Evolutionary conservation across 2,329 filamentous ascomycete species (phyloP).

Genomic region (Exophiala lecanii-corni): DNA sequence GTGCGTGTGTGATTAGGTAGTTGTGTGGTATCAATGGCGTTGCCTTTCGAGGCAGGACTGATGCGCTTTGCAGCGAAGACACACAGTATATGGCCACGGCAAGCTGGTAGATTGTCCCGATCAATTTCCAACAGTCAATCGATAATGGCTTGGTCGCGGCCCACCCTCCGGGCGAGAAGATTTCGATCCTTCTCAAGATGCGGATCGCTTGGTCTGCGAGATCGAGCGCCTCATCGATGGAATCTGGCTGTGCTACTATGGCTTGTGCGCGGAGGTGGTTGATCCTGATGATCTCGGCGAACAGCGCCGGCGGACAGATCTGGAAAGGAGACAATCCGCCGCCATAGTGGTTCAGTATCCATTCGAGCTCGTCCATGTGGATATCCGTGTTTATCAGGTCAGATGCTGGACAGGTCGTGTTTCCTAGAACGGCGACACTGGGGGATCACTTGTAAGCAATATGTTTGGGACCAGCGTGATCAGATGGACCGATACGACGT

Average conservation of each 20-base stretch:
- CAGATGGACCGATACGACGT: neutral
- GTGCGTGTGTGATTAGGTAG: slow-evolving; percentile 11
- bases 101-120: slow-evolving; percentile 31
- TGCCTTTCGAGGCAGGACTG: slow-evolving; percentile 26
- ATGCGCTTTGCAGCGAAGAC: slow-evolving; percentile 34
- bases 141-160: slow-evolving; percentile 27
- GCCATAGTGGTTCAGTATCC: slow-evolving; percentile 19
- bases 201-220: slow-evolving; percentile 22
- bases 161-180: slow-evolving; percentile 32
- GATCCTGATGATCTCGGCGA: slow-evolving; percentile 34
- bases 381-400: slow-evolving; percentile 28
- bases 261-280: slow-evolving; percentile 33
- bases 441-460: slow-evolving; percentile 12
- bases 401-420: slow-evolving; percentile 36
- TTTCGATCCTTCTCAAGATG: slow-evolving; percentile 28
- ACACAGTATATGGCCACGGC: slow-evolving; percentile 36
- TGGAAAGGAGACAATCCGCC: neutral
- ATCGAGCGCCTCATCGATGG: neutral
- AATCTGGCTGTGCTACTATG: neutral
- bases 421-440: slow-evolving; percentile 33
- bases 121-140: slow-evolving; percentile 28
- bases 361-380: slow-evolving; percentile 29
- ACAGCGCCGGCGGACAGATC: slow-evolving; percentile 31
- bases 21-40: slow-evolving; percentile 17
- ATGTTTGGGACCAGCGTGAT: neutral